phyloP scores from a whole-genome alignment of 306 rosid genomes.

The Vachellia pachyceras region DNA sequence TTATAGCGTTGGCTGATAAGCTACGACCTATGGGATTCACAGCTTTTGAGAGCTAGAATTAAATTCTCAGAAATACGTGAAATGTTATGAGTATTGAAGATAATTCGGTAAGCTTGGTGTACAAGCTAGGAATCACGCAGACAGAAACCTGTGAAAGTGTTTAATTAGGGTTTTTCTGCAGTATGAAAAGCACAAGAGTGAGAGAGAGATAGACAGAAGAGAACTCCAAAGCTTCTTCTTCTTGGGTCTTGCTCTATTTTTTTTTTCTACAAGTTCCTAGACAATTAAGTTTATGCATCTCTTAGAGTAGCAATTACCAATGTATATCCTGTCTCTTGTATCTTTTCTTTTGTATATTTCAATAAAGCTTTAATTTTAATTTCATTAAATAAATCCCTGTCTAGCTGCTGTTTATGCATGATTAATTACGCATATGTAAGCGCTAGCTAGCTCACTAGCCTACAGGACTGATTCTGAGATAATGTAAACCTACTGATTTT shows the following conservation, averaged over 20 bases:
- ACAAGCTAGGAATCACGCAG: too few relatives aligned
- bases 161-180: background rate
- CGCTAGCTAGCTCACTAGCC: too few relatives aligned
- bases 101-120: background rate
- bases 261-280: slow-evolving; percentile 71
- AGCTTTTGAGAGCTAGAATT: background rate
- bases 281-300: background rate
- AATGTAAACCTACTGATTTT: too few relatives aligned
- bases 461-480: too few relatives aligned
- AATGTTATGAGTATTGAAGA: background rate
- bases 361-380: too few relatives aligned
- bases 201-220: slow-evolving; percentile 6
- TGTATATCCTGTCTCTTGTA: slow-evolving; percentile 29
- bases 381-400: background rate
- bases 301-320: slow-evolving; percentile 41
- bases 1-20: background rate
- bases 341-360: background rate
- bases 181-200: background rate
- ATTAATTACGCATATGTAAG: too few relatives aligned
- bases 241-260: slow-evolving; percentile 45
- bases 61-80: background rate
- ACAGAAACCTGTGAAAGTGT: background rate
- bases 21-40: background rate
- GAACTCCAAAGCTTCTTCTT: slow-evolving; percentile 32
- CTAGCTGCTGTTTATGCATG: background rate